Percentiles rank a stretch among this genome's conserved stretches.
Conservation (phyloP, 2,329 filamentous ascomycete genomes). For the Pseudopyricularia cyperi region DNA sequence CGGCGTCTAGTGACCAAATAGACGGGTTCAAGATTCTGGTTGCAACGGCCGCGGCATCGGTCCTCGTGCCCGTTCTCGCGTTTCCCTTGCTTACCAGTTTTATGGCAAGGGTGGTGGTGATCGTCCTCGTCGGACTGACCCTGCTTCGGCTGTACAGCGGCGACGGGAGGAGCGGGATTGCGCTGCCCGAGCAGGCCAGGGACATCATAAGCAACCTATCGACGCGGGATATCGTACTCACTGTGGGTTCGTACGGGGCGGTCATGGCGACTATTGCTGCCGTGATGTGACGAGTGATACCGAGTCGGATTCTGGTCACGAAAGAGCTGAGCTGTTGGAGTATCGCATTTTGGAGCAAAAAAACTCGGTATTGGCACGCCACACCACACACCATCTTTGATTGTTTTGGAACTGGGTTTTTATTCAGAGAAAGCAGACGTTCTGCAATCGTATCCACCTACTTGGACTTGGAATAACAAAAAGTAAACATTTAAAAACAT, state of each 20-base stretch:
- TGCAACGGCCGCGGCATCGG: constrained; percentile 27
- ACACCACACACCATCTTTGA: too few relatives aligned
- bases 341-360: too few relatives aligned
- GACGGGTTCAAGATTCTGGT: constrained; percentile 18
- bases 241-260: constrained; percentile 5
- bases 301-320: too few relatives aligned
- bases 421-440: too few relatives aligned
- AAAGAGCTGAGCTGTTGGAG: too few relatives aligned
- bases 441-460: too few relatives aligned
- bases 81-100: constrained; percentile 46
- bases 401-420: too few relatives aligned
- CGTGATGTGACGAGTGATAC: background rate
- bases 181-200: background rate
- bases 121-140: constrained; percentile 35
- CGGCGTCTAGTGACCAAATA: background rate
- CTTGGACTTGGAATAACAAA: too few relatives aligned
- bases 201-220: background rate
- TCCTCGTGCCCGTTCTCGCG: constrained; percentile 44
- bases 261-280: constrained; percentile 8
- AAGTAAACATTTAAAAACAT: too few relatives aligned
- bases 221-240: constrained; percentile 5
- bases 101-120: constrained; percentile 42
- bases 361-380: too few relatives aligned
- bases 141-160: constrained; percentile 12
- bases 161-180: background rate